phyloP scores from a whole-genome alignment of 768 basidiomycete species.

The Phaeotremella fagi region DNA sequence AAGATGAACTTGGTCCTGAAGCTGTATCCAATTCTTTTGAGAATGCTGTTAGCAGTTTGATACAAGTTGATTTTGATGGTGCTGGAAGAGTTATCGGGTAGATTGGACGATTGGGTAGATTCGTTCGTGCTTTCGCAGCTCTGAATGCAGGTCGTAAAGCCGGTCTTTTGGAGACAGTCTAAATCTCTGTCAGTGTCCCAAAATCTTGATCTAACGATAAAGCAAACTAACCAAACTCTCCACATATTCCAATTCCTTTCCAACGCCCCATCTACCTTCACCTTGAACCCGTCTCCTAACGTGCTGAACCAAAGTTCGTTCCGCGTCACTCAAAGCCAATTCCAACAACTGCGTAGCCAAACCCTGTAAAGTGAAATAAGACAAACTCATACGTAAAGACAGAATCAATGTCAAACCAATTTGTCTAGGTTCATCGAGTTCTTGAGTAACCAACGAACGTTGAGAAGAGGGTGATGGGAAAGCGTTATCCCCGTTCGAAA shows the following conservation, averaged over 20 bases:
- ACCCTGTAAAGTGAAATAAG: slow-evolving; percentile 40
- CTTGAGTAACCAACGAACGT: background rate
- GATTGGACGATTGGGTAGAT: slow-evolving; percentile 21
- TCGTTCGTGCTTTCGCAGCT: slow-evolving; percentile 39
- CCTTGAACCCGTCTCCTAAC: slow-evolving; percentile 36
- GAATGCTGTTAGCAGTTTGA: slow-evolving; percentile 28
- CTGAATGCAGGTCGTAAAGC: slow-evolving; percentile 41
- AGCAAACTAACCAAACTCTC: slow-evolving; percentile 31
- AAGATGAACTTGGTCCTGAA: slow-evolving; percentile 1
- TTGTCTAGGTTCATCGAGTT: slow-evolving; percentile 22
- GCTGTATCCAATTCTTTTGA: slow-evolving; percentile 24
- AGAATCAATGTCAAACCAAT: slow-evolving; percentile 36
- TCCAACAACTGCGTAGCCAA: slow-evolving; percentile 30
- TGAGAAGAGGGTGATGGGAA: slow-evolving; percentile 12
- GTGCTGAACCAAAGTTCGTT: slow-evolving; percentile 40
- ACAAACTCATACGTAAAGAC: slow-evolving; percentile 40
- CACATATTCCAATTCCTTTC: slow-evolving; percentile 39
- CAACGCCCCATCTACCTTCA: slow-evolving; percentile 39
- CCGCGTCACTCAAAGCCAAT: slow-evolving; percentile 34
- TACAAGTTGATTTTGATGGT: slow-evolving; percentile 38
- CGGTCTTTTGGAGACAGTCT: slow-evolving; percentile 20
- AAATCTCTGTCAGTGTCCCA: background rate
- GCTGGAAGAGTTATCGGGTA: slow-evolving; percentile 40
- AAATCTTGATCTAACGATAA: background rate
- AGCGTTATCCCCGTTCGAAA: slow-evolving; percentile 2